phyloP scores from a whole-genome alignment of 2,329 filamentous ascomycete species.

The Neofusicoccum sp. region DNA sequence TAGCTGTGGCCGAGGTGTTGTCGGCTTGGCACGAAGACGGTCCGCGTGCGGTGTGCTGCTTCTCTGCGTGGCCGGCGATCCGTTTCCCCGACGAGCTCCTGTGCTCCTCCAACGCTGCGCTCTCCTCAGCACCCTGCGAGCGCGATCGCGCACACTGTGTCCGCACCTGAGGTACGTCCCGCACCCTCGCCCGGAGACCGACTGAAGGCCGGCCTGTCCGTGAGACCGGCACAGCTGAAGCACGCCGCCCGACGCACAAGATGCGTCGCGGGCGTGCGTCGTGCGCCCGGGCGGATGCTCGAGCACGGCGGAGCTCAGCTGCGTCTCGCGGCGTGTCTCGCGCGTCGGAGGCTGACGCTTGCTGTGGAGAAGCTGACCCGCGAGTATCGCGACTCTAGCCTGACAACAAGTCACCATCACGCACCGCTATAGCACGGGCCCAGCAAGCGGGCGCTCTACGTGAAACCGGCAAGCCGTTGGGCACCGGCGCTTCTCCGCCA shows the following conservation, averaged over 20 bases:
- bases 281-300: background rate
- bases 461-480: conserved; percentile 4
- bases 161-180: background rate
- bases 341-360: background rate
- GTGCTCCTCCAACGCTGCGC: conserved; percentile 6
- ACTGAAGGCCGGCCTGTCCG: too few relatives aligned
- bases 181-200: background rate
- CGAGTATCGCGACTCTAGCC: conserved; percentile 8
- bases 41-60: background rate
- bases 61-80: background rate
- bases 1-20: conserved; percentile 2
- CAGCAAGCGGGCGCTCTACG: background rate
- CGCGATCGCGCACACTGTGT: background rate
- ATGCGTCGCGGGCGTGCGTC: background rate
- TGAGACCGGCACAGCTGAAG: background rate
- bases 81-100: conserved; percentile 7
- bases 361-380: conserved; percentile 8
- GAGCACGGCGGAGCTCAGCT: background rate
- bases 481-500: background rate
- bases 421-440: conserved; percentile 1
- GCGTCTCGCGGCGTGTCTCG: background rate
- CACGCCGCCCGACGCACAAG: background rate
- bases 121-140: background rate
- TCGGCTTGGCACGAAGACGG: conserved; percentile 12
- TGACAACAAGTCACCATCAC: conserved; percentile 11